Percentiles rank a stretch among this genome's conserved stretches.
These are phyloP conservation scores for Daldinia loculata DNA, from an alignment of 495 filamentous ascomycete species.

Conservation along the genomic window DNA sequence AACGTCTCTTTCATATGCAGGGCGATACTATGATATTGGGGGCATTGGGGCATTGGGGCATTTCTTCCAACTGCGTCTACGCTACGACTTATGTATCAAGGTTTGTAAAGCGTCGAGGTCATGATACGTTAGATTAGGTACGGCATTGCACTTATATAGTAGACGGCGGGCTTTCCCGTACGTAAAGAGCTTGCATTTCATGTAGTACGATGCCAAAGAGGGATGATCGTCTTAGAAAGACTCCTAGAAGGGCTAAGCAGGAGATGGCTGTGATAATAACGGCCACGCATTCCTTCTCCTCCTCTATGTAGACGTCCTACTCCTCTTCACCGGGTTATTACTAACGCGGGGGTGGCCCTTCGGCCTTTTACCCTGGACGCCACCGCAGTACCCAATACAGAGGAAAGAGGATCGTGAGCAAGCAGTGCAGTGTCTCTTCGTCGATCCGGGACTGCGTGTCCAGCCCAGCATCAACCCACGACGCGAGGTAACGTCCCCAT, in stretches of 20 bases:
- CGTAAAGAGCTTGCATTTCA: background rate
- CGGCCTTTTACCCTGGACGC: conserved; percentile 34
- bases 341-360: conserved; percentile 34
- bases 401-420: conserved; percentile 29
- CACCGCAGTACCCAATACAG: conserved; percentile 18
- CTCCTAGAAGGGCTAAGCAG: background rate
- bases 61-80: conserved; percentile 11
- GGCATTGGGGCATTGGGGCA: background rate
- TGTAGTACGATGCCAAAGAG: conserved; percentile 5
- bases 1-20: conserved; percentile 28
- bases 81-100: conserved; percentile 15
- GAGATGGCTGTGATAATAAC: conserved; percentile 17
- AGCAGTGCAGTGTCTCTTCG: conserved; percentile 18
- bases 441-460: conserved; percentile 42
- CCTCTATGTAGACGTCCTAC: background rate
- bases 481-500: conserved; percentile 41
- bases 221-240: conserved; percentile 1
- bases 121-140: background rate
- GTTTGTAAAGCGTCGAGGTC: conserved; percentile 9
- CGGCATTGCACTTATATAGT: conserved; percentile 3
- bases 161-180: conserved; percentile 26
- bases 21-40: conserved; percentile 33
- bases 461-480: conserved; percentile 39
- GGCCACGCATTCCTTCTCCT: conserved; percentile 13
- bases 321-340: conserved; percentile 27